These are phyloP conservation scores for Picea sitchensis DNA, from an alignment of 75 land plant genomes.

Conservation along the genomic window DNA sequence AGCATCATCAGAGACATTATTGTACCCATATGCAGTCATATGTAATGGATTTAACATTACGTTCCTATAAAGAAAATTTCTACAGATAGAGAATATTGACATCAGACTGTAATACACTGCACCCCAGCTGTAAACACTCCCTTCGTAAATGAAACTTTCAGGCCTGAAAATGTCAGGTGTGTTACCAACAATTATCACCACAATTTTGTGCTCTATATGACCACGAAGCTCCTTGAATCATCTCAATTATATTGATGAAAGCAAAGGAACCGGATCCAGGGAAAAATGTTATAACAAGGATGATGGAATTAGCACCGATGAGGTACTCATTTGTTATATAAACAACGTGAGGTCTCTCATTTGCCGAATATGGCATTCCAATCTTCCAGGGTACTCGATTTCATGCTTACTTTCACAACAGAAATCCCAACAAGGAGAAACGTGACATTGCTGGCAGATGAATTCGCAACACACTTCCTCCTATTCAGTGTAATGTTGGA, in stretches of 20 bases:
- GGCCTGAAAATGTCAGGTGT: too few species aligned
- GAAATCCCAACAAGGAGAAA: not conserved
- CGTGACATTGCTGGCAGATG: slow-evolving; percentile 5
- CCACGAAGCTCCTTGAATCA: too few species aligned
- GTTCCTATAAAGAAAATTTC: too few species aligned
- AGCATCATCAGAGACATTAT: too few species aligned
- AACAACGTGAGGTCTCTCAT: not conserved
- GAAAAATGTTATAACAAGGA: slow-evolving; percentile 22
- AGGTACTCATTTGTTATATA: slow-evolving; percentile 30
- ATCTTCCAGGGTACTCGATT: not conserved
- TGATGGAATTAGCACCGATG: slow-evolving; percentile 17
- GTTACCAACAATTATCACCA: too few species aligned
- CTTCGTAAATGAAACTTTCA: too few species aligned
- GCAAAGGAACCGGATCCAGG: slow-evolving; percentile 29
- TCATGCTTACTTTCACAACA: slow-evolving; percentile 5
- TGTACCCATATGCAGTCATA: too few species aligned
- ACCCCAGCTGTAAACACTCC: too few species aligned
- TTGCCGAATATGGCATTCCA: not conserved
- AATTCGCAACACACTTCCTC: slow-evolving; percentile 2
- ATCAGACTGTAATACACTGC: too few species aligned
- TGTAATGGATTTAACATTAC: too few species aligned
- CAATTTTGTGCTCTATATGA: too few species aligned
- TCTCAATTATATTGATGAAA: slow-evolving; percentile 27
- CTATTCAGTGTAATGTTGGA: not conserved
- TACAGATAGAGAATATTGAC: too few species aligned